phyloP scores from a whole-genome alignment of 2,329 filamentous ascomycete genomes.

The Metarhizium sp. region DNA sequence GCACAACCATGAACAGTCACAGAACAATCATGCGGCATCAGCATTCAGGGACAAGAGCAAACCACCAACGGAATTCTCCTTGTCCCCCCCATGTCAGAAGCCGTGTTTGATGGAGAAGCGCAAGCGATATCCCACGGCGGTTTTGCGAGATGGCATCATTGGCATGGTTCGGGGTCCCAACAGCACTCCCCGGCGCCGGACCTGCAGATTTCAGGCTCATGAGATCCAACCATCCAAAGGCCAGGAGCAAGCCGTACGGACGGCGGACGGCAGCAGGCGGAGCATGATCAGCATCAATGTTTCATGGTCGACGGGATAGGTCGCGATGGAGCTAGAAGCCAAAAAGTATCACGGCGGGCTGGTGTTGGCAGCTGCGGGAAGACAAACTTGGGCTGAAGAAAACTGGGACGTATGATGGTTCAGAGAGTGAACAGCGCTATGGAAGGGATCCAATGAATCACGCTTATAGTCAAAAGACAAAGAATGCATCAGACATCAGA shows the following conservation, averaged over 20 bases:
- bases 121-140: background rate
- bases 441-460: background rate
- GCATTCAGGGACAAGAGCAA: background rate
- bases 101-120: background rate
- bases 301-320: conserved; percentile 3
- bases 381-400: background rate
- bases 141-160: no score
- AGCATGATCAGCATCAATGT: background rate
- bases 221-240: background rate
- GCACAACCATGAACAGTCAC: conserved; percentile 2
- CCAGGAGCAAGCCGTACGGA: background rate
- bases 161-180: background rate
- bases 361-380: background rate
- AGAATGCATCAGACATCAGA: background rate
- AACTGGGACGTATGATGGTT: background rate
- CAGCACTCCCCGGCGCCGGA: background rate
- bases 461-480: background rate
- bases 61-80: background rate
- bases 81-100: background rate
- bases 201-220: background rate
- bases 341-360: no score
- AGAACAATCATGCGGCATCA: background rate
- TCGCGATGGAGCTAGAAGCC: background rate
- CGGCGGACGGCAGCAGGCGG: background rate
- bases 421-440: background rate